Evolutionary conservation across 2,329 filamentous ascomycete genomes (phyloP).

Genomic region (Samsoniella hepiali): DNA sequence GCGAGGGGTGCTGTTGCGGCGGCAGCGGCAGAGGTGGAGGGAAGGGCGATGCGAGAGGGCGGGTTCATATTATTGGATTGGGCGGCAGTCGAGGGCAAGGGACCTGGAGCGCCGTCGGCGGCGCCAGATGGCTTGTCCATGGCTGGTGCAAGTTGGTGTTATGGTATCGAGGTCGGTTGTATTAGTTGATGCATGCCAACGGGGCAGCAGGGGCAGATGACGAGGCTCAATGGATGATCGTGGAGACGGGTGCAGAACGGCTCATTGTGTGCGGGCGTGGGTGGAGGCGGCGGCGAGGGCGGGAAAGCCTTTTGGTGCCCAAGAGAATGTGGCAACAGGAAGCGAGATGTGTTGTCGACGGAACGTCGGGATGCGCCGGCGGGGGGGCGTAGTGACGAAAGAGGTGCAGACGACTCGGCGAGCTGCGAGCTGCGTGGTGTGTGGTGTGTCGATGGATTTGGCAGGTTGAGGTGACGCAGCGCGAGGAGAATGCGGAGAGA

Average conservation of each 20-base stretch:
- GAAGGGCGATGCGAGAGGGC: slow-evolving; percentile 18
- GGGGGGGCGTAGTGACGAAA: slow-evolving; percentile 3
- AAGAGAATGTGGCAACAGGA: slow-evolving; percentile 21
- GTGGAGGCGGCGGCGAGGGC: slow-evolving; percentile 22
- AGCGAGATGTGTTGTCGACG: slow-evolving; percentile 4
- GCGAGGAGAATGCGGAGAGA: background rate
- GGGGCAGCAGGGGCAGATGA: slow-evolving; percentile 20
- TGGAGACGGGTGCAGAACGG: slow-evolving; percentile 27
- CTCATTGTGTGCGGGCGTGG: slow-evolving; percentile 37
- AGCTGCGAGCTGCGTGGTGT: background rate
- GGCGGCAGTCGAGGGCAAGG: slow-evolving; percentile 23
- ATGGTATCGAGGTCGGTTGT: slow-evolving; percentile 28
- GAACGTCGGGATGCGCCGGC: slow-evolving; percentile 4
- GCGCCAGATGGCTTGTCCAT: slow-evolving; percentile 36
- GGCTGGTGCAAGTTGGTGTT: slow-evolving; percentile 24
- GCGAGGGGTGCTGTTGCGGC: background rate
- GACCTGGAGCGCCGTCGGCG: slow-evolving; percentile 27
- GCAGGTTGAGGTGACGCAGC: slow-evolving; percentile 4
- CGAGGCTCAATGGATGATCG: slow-evolving; percentile 22
- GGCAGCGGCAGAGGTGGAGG: slow-evolving; percentile 1
- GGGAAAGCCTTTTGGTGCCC: slow-evolving; percentile 7
- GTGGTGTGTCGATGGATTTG: slow-evolving; percentile 6
- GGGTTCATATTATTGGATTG: slow-evolving; percentile 22
- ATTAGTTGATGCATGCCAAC: slow-evolving; percentile 27
- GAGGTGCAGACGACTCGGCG: slow-evolving; percentile 8